These are phyloP conservation scores for Backusella tuberculispora DNA, from an alignment of 192 early-diverging fungal genomes.

Conservation along the genomic window DNA sequence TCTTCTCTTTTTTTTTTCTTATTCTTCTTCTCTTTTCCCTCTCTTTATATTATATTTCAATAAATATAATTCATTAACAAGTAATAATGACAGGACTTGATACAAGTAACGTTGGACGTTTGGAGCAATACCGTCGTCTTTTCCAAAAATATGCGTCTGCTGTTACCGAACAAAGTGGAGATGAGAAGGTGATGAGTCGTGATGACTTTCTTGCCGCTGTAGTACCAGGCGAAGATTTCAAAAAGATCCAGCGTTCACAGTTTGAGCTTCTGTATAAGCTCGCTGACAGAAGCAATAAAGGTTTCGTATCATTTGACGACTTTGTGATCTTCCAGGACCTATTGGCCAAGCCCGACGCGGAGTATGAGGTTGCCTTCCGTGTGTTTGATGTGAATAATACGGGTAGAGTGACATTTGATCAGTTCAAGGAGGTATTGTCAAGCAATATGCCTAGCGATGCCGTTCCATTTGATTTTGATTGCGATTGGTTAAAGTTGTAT, in stretches of 20 bases:
- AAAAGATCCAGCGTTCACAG: constrained; percentile 57
- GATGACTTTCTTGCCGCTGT: constrained; percentile 64
- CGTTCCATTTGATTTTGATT: constrained; percentile 70
- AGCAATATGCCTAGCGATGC: constrained; percentile 56
- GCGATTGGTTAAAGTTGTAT: constrained; percentile 75
- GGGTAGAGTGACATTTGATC: constrained; percentile 65
- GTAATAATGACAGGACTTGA: constrained; percentile 8
- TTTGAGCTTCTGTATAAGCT: constrained; percentile 62
- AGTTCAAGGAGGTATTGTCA: constrained; percentile 67
- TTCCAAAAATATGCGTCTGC: constrained; percentile 57
- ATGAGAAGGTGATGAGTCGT: constrained; percentile 56
- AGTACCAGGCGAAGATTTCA: constrained; percentile 59
- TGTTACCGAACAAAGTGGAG: constrained; percentile 43
- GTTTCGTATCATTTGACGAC: constrained; percentile 58
- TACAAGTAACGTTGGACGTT: not conserved
- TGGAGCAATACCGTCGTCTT: constrained; percentile 50
- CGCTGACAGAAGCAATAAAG: constrained; percentile 54
- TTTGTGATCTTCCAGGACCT: constrained; percentile 67
- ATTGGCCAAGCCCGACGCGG: constrained; percentile 67
- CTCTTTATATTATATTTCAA: not conserved
- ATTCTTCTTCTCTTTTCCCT: not conserved
- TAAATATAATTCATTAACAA: not conserved
- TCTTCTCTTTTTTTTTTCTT: not conserved
- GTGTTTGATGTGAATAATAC: constrained; percentile 64
- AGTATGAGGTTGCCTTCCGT: constrained; percentile 73